A percentile compares a stretch with the other conserved stretches of the same genome.
phyloP scores from a whole-genome alignment of 345 rosid species.

The Heritiera littoralis region DNA sequence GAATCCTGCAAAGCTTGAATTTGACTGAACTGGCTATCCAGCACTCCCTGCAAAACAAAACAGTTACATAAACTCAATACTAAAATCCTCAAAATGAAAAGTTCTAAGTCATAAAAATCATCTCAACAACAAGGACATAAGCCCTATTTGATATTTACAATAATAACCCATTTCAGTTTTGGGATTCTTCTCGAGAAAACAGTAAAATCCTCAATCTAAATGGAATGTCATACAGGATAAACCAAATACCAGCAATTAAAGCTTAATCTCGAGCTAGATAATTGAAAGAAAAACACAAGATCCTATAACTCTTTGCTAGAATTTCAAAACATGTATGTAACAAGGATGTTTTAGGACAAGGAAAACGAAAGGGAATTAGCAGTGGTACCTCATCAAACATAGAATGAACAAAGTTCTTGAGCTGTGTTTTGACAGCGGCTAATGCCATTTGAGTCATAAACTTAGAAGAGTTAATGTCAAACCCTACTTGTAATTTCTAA shows the following conservation, averaged over 20 bases:
- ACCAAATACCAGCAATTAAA: no score
- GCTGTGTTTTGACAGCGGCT: slow-evolving; percentile 17
- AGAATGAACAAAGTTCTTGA: slow-evolving; percentile 18
- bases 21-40: slow-evolving; percentile 35
- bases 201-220: background rate
- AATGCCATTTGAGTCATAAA: background rate
- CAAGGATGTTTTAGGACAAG: background rate
- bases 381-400: slow-evolving; percentile 20
- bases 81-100: background rate
- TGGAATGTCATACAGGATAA: background rate
- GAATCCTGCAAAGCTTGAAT: slow-evolving; percentile 34
- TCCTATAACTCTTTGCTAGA: background rate
- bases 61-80: background rate
- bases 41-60: slow-evolving; percentile 27
- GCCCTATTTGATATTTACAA: background rate
- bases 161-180: background rate
- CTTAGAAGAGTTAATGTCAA: background rate
- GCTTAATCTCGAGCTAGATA: background rate
- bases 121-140: background rate
- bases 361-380: background rate
- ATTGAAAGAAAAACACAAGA: background rate
- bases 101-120: background rate
- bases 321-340: background rate
- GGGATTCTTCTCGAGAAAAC: background rate
- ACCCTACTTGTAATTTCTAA: background rate